Conservation (phyloP, 192 early-diverging fungal species). For the Podila clonocystis region DNA sequence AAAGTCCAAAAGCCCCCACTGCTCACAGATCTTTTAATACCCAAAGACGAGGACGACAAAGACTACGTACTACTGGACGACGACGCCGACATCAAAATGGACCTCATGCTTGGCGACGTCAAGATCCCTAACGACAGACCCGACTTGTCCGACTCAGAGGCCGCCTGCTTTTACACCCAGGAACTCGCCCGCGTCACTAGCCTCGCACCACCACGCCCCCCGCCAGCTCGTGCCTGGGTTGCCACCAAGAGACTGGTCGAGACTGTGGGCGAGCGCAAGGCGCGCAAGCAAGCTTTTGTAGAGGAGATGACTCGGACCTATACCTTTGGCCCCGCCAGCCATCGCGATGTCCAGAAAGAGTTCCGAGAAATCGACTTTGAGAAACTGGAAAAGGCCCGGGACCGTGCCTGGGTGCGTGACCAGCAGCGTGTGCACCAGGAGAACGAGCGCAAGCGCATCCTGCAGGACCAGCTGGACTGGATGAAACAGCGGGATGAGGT, state of each 20-base stretch:
- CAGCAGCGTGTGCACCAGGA: not conserved
- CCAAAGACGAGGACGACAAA: too few relatives aligned
- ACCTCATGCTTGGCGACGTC: too few relatives aligned
- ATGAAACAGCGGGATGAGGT: not conserved
- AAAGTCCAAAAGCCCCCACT: too few relatives aligned
- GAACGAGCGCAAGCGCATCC: not conserved
- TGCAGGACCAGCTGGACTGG: constrained; percentile 4
- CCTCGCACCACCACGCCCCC: not conserved
- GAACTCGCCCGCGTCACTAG: not conserved
- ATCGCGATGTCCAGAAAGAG: constrained; percentile 3
- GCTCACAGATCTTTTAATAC: too few relatives aligned
- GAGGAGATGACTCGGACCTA: not conserved
- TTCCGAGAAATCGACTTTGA: not conserved
- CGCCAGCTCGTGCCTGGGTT: not conserved
- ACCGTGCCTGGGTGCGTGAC: not conserved
- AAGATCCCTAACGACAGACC: too few relatives aligned
- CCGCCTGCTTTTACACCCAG: not conserved
- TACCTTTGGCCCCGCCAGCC: not conserved
- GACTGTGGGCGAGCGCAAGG: not conserved
- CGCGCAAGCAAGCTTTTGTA: not conserved
- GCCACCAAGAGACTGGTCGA: not conserved
- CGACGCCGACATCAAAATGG: too few relatives aligned
- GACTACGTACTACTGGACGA: too few relatives aligned
- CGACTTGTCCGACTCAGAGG: not conserved
- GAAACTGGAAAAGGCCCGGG: not conserved